Conservation (phyloP, 1,139 yeast species). For the Yamadazyma atmosphaerica region DNA sequence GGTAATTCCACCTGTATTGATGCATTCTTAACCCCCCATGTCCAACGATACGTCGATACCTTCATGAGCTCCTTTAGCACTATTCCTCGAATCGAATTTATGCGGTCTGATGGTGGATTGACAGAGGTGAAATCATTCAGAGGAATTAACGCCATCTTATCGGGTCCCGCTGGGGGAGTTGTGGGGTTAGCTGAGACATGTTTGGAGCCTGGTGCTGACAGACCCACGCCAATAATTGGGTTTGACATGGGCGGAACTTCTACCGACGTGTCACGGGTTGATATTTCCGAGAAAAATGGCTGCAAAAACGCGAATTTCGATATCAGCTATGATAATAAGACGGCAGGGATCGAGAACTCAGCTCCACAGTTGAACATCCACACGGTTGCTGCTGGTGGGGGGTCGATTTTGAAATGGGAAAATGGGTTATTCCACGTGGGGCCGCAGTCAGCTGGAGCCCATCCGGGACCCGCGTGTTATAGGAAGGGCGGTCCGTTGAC, state of each 20-base stretch:
- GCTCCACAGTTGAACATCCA: conserved; percentile 58
- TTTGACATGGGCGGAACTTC: conserved; percentile 66
- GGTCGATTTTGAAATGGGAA: conserved; percentile 47
- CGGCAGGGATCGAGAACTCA: conserved; percentile 54
- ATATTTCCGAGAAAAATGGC: conserved; percentile 48
- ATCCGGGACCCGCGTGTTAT: conserved; percentile 61
- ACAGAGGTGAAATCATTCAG: conserved; percentile 48
- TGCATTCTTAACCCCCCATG: conserved; percentile 76
- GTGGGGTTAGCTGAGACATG: conserved; percentile 56
- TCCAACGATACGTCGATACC: conserved; percentile 56
- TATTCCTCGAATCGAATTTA: conserved; percentile 39
- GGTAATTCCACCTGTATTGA: conserved; percentile 75
- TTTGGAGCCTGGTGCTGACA: conserved; percentile 36
- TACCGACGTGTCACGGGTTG: conserved; percentile 51
- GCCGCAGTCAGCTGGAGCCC: conserved; percentile 57
- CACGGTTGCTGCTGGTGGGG: conserved; percentile 65
- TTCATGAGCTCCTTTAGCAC: conserved; percentile 55
- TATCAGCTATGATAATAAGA: no score
- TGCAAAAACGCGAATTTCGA: conserved; percentile 54
- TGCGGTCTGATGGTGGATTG: conserved; percentile 62
- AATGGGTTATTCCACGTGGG: conserved; percentile 55
- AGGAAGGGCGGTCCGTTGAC: conserved; percentile 58
- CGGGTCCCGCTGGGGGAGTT: conserved; percentile 65
- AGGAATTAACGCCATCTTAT: conserved; percentile 50
- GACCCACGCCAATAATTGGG: conserved; percentile 49